Conservation (phyloP, 345 rosid genomes). For the Geranium rotundifolium region DNA sequence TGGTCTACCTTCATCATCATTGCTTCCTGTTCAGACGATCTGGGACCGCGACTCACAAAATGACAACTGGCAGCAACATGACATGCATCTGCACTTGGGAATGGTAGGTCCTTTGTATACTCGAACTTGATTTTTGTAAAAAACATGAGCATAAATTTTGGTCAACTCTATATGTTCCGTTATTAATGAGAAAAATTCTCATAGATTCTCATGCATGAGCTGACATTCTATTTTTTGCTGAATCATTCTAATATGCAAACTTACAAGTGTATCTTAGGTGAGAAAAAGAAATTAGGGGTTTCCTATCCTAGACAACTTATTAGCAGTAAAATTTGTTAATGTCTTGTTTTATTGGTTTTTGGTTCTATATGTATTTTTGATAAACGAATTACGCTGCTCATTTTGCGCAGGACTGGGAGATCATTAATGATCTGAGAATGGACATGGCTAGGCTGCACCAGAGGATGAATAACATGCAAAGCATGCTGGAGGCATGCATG, state of each 20-base stretch:
- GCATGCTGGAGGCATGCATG: conserved; percentile 93
- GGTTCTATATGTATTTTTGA: too few relatives aligned
- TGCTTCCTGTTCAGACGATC: conserved; percentile 35
- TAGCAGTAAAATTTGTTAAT: background rate
- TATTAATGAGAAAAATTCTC: too few relatives aligned
- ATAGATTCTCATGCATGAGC: too few relatives aligned
- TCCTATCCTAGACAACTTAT: too few relatives aligned
- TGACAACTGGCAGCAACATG: conserved; percentile 52
- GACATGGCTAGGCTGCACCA: conserved; percentile 93
- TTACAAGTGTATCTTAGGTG: background rate
- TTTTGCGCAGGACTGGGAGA: conserved; percentile 69
- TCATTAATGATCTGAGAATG: conserved; percentile 64
- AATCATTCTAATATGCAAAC: background rate
- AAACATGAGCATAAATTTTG: too few relatives aligned
- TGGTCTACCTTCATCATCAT: conserved; percentile 34
- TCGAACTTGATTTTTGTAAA: background rate
- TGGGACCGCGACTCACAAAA: conserved; percentile 56
- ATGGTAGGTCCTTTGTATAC: conserved; percentile 35
- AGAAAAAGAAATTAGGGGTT: too few relatives aligned
- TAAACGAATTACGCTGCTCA: background rate
- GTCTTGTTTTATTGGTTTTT: too few relatives aligned
- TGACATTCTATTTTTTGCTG: background rate
- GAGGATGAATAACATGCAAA: conserved; percentile 85
- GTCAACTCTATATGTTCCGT: too few relatives aligned
- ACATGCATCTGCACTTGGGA: conserved; percentile 58